These are phyloP conservation scores for Eruca vesicaria DNA, from an alignment of 441 rosid species.

Conservation along the genomic window DNA sequence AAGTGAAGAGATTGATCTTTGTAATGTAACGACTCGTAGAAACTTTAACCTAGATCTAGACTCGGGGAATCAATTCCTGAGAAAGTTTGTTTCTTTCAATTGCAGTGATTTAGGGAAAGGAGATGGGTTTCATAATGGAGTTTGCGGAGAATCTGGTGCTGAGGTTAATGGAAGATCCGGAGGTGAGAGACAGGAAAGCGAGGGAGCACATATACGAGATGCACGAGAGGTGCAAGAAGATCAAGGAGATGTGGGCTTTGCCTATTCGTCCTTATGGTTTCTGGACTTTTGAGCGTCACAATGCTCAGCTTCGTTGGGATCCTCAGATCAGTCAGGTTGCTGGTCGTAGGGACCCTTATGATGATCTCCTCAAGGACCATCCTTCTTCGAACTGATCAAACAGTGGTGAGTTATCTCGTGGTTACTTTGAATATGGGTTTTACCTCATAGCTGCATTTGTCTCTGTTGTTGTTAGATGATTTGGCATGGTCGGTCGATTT, in stretches of 20 bases:
- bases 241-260: constrained; percentile 94
- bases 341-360: constrained; percentile 93
- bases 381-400: constrained; percentile 30
- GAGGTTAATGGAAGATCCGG: constrained; percentile 92
- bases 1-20: neutral
- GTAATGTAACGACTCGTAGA: neutral
- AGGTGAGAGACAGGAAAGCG: constrained; percentile 78
- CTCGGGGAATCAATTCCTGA: neutral
- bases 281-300: constrained; percentile 91
- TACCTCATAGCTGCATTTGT: neutral
- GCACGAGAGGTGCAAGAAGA: constrained; percentile 74
- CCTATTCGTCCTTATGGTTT: constrained; percentile 96
- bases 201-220: constrained; percentile 68
- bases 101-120: neutral
- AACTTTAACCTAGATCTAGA: constrained; percentile 21
- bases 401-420: constrained; percentile 4
- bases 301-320: constrained; percentile 87
- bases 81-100: neutral
- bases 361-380: constrained; percentile 65
- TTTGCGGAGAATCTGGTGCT: constrained; percentile 81
- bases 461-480: too few species aligned
- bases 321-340: constrained; percentile 92
- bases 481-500: too few species aligned
- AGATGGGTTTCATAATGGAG: constrained; percentile 87
- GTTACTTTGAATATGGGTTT: neutral